These are phyloP conservation scores for Actinomortierella wolfii DNA, from an alignment of 371 early-diverging fungal species.

Conservation along the genomic window DNA sequence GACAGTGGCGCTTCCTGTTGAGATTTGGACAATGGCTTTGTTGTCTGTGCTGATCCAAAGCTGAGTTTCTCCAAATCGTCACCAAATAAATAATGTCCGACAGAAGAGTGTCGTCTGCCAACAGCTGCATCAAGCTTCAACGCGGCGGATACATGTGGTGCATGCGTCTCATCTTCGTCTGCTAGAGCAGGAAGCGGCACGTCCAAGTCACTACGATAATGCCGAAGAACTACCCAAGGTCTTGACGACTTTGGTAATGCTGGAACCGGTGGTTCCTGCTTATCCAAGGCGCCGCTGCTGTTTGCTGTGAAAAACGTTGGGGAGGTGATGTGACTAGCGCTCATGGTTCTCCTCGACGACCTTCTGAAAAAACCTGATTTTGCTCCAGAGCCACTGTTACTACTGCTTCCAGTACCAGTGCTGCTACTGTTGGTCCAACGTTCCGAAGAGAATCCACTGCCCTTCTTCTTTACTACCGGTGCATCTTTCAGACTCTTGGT, in stretches of 20 bases:
- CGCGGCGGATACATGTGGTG: neutral
- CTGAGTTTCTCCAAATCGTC: constrained; percentile 22
- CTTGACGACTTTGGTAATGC: neutral
- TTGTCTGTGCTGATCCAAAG: constrained; percentile 10
- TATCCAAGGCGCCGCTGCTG: constrained; percentile 11
- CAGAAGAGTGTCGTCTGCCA: neutral
- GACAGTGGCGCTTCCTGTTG: neutral
- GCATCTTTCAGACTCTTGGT: constrained; percentile 10
- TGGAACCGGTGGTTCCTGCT: neutral
- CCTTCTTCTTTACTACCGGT: constrained; percentile 7
- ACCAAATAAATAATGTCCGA: constrained; percentile 29
- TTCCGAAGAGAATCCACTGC: constrained; percentile 4
- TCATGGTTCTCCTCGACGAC: constrained; percentile 25
- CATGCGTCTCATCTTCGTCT: neutral
- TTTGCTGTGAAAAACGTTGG: too few species aligned
- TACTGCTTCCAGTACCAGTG: neutral
- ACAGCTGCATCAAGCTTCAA: neutral
- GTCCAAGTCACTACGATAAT: constrained; percentile 6
- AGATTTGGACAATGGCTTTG: neutral
- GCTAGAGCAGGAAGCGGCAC: neutral
- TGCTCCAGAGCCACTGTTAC: neutral
- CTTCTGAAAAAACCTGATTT: constrained; percentile 7
- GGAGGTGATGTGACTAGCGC: constrained; percentile 36
- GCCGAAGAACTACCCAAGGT: neutral
- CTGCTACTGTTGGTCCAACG: constrained; percentile 10